Percentiles rank a stretch among this genome's conserved stretches.
Evolutionary conservation across 2,329 filamentous ascomycete genomes (phyloP).

Genomic region (Byssochlamys sp.): DNA sequence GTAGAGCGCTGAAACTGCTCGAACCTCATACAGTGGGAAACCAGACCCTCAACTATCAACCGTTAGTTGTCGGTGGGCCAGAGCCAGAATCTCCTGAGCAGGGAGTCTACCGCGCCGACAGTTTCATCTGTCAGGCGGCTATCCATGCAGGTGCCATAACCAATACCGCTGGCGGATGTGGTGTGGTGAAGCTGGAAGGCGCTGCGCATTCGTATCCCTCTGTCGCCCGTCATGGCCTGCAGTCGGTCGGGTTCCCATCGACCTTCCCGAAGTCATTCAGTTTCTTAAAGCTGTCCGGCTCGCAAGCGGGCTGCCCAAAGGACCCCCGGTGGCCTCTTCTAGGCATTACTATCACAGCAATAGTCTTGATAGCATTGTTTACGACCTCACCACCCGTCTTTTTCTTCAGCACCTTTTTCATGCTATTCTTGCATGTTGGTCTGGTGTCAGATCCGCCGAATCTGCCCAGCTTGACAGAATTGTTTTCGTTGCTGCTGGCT

Average conservation of each 20-base stretch:
- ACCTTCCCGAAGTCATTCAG: conserved; percentile 81
- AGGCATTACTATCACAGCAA: conserved; percentile 70
- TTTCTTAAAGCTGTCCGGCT: conserved; percentile 54
- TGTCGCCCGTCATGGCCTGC: conserved; percentile 62
- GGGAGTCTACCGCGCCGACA: conserved; percentile 75
- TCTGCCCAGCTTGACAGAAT: conserved; percentile 54
- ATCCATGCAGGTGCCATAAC: conserved; percentile 73
- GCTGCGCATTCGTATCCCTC: conserved; percentile 54
- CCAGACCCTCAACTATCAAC: conserved; percentile 42
- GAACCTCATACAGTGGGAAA: conserved; percentile 45
- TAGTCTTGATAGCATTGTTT: conserved; percentile 67
- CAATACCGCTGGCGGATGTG: conserved; percentile 66
- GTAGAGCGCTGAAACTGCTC: conserved; percentile 37
- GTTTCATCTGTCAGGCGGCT: conserved; percentile 74
- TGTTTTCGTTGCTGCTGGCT: conserved; percentile 69
- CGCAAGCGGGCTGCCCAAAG: conserved; percentile 53
- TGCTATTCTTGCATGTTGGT: conserved; percentile 80
- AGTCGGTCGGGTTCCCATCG: conserved; percentile 69
- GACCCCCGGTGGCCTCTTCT: conserved; percentile 81
- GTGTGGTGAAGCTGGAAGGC: conserved; percentile 66
- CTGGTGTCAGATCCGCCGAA: conserved; percentile 79
- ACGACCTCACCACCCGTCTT: conserved; percentile 69
- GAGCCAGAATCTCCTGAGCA: conserved; percentile 24
- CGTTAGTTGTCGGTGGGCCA: conserved; percentile 45
- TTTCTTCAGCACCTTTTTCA: conserved; percentile 73